phyloP scores from a whole-genome alignment of 2,329 filamentous ascomycete genomes.

The Stachybotrys chartarum region DNA sequence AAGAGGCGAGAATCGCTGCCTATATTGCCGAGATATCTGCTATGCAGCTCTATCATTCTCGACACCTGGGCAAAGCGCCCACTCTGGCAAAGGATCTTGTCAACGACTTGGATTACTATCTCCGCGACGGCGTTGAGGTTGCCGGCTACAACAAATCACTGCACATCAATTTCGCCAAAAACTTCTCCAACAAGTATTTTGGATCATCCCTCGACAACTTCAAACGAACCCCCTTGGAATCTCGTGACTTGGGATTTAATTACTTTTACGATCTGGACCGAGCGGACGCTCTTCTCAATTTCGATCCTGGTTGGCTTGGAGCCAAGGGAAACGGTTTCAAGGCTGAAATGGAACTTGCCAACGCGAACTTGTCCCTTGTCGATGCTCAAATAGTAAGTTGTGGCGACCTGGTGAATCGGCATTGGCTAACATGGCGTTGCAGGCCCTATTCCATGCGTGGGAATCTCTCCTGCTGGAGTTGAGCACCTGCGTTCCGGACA shows the following conservation, averaged over 20 bases:
- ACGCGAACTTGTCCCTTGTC: slow-evolving; percentile 83
- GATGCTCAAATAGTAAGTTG: slow-evolving; percentile 76
- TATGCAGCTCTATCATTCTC: slow-evolving; percentile 81
- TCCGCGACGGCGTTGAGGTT: slow-evolving; percentile 71
- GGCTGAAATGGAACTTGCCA: slow-evolving; percentile 77
- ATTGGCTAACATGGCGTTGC: slow-evolving; percentile 10
- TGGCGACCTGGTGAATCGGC: slow-evolving; percentile 15
- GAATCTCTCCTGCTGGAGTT: slow-evolving; percentile 82
- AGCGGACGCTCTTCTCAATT: slow-evolving; percentile 67
- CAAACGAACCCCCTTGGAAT: slow-evolving; percentile 64
- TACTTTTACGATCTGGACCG: slow-evolving; percentile 82
- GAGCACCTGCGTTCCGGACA: slow-evolving; percentile 53
- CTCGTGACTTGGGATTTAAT: slow-evolving; percentile 59
- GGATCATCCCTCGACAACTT: slow-evolving; percentile 70
- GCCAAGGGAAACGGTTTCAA: slow-evolving; percentile 65
- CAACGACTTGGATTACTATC: slow-evolving; percentile 69
- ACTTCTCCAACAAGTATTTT: slow-evolving; percentile 72
- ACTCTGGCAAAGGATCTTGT: slow-evolving; percentile 64
- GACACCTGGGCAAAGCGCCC: slow-evolving; percentile 63
- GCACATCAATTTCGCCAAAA: slow-evolving; percentile 77
- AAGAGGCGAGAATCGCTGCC: slow-evolving; percentile 66
- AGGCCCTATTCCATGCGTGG: slow-evolving; percentile 83
- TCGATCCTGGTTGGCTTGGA: slow-evolving; percentile 72
- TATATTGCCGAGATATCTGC: slow-evolving; percentile 82
- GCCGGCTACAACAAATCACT: slow-evolving; percentile 80